phyloP scores from a whole-genome alignment of 441 rosid genomes.

The Euphorbia celastroides region DNA sequence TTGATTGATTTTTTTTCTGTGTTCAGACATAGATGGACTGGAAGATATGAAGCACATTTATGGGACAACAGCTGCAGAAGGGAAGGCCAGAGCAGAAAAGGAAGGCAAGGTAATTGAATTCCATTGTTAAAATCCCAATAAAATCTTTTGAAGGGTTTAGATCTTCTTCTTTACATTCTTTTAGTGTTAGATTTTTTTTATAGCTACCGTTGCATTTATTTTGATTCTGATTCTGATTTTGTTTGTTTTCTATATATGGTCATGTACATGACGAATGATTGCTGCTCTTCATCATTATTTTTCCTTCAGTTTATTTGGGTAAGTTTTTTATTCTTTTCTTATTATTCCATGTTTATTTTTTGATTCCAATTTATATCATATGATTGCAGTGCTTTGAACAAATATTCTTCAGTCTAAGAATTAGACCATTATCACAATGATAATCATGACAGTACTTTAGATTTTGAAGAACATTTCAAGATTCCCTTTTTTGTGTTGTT shows the following conservation, averaged over 20 bases:
- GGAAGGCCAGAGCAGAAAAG: slow-evolving; percentile 94
- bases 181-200: slow-evolving; percentile 15
- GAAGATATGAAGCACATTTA: slow-evolving; percentile 92
- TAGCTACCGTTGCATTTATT: slow-evolving; percentile 13
- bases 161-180: slow-evolving; percentile 19
- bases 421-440: slow-evolving; percentile 11
- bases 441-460: slow-evolving; percentile 16
- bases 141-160: neutral
- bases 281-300: slow-evolving; percentile 31
- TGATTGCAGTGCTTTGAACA: slow-evolving; percentile 15
- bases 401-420: slow-evolving; percentile 15
- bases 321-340: slow-evolving; percentile 24
- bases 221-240: slow-evolving; percentile 31
- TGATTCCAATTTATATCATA: neutral
- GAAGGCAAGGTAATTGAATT: slow-evolving; percentile 78
- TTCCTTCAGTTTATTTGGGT: slow-evolving; percentile 78
- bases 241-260: slow-evolving; percentile 30
- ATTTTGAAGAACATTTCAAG: slow-evolving; percentile 12
- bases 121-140: slow-evolving; percentile 14
- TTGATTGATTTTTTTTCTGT: neutral
- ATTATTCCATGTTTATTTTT: neutral
- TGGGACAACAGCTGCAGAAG: slow-evolving; percentile 98
- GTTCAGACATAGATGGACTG: slow-evolving; percentile 88
- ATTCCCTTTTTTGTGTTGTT: neutral
- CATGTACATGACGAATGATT: slow-evolving; percentile 37